These are phyloP conservation scores for Aspergillus amoenus DNA, from an alignment of 2,329 filamentous ascomycete genomes.

Conservation along the genomic window DNA sequence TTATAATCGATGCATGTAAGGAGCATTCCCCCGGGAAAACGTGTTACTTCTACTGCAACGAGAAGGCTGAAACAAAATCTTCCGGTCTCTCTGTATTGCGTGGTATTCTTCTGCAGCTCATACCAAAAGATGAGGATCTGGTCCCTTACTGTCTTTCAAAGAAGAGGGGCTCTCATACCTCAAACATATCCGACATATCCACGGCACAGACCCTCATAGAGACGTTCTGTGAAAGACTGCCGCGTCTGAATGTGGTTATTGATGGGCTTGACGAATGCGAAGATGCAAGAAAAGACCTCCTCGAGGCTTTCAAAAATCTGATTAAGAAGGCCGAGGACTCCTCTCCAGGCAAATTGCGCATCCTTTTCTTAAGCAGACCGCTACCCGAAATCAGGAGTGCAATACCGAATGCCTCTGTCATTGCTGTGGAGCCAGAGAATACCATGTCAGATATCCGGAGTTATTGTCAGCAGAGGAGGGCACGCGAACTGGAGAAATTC, in stretches of 20 bases:
- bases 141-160: slow-evolving; percentile 7
- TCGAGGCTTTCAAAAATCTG: slow-evolving; percentile 3
- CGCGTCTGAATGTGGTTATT: slow-evolving; percentile 4
- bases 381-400: slow-evolving; percentile 4
- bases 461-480: slow-evolving; percentile 5
- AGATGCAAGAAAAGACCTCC: neutral
- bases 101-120: slow-evolving; percentile 5
- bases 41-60: slow-evolving; percentile 9
- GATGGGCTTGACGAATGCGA: slow-evolving; percentile 12
- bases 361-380: slow-evolving; percentile 3
- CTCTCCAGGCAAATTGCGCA: slow-evolving; percentile 2
- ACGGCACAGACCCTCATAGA: slow-evolving; percentile 1
- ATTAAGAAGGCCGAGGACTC: neutral
- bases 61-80: neutral
- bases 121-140: neutral
- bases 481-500: slow-evolving; percentile 5
- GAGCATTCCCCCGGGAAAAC: neutral
- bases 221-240: slow-evolving; percentile 3
- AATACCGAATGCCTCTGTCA: neutral
- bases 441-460: slow-evolving; percentile 5
- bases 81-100: neutral
- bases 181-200: slow-evolving; percentile 1
- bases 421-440: neutral
- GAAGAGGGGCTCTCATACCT: neutral
- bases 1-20: neutral